These are phyloP conservation scores for Bullera alba DNA, from an alignment of 768 basidiomycete species.

Conservation along the genomic window DNA sequence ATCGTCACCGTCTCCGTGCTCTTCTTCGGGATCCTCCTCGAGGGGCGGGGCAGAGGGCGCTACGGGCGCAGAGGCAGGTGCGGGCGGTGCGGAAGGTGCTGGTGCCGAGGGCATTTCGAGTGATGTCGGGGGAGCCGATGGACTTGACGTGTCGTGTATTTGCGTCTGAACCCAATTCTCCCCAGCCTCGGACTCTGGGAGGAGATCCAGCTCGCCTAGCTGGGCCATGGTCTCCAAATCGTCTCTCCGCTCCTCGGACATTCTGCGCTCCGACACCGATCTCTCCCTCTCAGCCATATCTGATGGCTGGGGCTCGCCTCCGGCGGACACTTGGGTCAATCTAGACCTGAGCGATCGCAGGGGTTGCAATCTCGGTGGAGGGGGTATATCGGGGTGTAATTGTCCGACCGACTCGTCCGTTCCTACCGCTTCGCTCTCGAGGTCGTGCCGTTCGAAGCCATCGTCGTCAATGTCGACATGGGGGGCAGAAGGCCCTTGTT, in stretches of 20 bases:
- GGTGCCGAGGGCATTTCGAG: too few species aligned
- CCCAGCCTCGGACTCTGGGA: too few species aligned
- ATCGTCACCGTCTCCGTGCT: slow-evolving; percentile 6
- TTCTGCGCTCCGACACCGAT: slow-evolving; percentile 1
- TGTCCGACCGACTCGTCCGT: slow-evolving; percentile 1
- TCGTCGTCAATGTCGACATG: slow-evolving; percentile 37
- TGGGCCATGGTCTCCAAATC: too few species aligned
- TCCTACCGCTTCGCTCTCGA: neutral
- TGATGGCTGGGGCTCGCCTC: neutral
- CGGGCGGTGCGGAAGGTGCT: slow-evolving; percentile 10
- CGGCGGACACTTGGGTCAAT: slow-evolving; percentile 1
- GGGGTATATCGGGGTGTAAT: neutral
- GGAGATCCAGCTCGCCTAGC: too few species aligned
- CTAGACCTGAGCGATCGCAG: slow-evolving; percentile 6
- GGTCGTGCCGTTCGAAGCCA: slow-evolving; percentile 37
- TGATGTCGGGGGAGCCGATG: slow-evolving; percentile 6
- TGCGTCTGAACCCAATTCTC: too few species aligned
- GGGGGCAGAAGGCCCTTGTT: slow-evolving; percentile 32
- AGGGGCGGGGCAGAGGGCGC: slow-evolving; percentile 27
- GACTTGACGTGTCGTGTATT: too few species aligned
- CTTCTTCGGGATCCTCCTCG: slow-evolving; percentile 6
- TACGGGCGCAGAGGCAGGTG: neutral
- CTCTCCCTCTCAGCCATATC: neutral
- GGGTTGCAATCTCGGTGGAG: neutral
- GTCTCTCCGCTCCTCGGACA: too few species aligned